Evolutionary conservation across 306 rosid species (phyloP).

Genomic region (Casuarina cunninghamiana): DNA sequence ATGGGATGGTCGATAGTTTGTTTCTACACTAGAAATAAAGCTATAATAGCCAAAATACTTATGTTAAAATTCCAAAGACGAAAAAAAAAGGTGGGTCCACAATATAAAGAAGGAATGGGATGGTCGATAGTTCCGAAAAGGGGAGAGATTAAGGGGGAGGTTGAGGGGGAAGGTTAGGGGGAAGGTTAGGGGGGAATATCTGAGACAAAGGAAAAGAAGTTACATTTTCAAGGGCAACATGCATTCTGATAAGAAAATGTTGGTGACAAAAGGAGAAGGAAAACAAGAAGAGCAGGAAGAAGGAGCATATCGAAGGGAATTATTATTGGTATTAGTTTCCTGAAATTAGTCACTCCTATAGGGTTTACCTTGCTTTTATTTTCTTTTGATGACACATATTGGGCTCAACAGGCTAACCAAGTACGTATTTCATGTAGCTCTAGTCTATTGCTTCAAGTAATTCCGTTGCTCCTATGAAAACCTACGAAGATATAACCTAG

Average conservation of each 20-base stretch:
- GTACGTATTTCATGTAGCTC: background rate
- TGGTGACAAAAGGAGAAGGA: background rate
- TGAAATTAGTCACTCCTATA: background rate
- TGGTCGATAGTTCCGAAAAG: background rate
- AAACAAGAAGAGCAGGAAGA: too few species aligned
- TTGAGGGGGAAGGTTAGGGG: background rate
- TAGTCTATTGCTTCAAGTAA: background rate
- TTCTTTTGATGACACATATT: background rate
- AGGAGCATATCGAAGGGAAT: background rate
- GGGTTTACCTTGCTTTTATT: background rate
- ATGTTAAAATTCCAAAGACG: background rate
- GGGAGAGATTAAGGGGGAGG: too few species aligned
- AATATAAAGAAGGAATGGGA: background rate
- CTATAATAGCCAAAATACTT: background rate
- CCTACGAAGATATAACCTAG: too few species aligned
- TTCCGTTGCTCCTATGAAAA: too few species aligned
- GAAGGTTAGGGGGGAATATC: background rate
- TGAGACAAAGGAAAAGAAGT: background rate
- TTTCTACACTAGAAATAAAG: background rate
- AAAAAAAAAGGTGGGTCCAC: background rate
- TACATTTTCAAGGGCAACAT: background rate
- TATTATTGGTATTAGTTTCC: background rate
- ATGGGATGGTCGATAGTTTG: background rate
- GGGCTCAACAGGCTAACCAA: background rate
- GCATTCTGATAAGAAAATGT: background rate